phyloP scores from a whole-genome alignment of 345 rosid genomes.

The Kandelia obovata region DNA sequence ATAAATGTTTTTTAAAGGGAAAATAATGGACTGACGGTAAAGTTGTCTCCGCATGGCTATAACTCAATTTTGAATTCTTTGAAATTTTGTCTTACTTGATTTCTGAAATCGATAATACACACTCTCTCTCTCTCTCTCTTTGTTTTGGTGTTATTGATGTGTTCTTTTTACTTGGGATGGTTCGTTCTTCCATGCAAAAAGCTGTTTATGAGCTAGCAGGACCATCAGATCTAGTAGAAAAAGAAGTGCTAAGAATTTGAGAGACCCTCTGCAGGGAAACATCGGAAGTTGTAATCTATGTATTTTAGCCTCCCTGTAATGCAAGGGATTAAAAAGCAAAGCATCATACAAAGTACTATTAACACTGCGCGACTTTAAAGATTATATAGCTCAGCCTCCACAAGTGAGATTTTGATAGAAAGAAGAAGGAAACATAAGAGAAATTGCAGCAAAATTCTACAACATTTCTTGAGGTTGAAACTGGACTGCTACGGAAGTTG shows the following conservation, averaged over 20 bases:
- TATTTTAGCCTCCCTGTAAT: conserved; percentile 30
- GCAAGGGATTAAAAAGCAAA: conserved; percentile 26
- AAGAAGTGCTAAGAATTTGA: conserved; percentile 40
- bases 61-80: conserved; percentile 37
- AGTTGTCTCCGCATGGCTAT: conserved; percentile 37
- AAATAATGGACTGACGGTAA: conserved; percentile 26
- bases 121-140: conserved; percentile 24
- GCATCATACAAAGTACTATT: conserved; percentile 8
- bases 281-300: conserved; percentile 44
- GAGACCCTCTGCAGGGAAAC: conserved; percentile 46
- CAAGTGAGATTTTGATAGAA: neutral
- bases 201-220: conserved; percentile 56
- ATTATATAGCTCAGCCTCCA: neutral
- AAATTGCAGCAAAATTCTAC: neutral
- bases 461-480: neutral
- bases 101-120: conserved; percentile 33
- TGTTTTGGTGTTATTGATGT: conserved; percentile 31
- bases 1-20: conserved; percentile 14
- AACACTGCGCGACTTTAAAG: conserved; percentile 8
- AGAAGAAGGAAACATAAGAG: neutral
- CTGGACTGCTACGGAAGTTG: neutral
- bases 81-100: conserved; percentile 40
- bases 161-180: conserved; percentile 38
- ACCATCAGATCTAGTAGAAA: conserved; percentile 77
- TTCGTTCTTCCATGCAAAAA: conserved; percentile 73